Conservation (phyloP, 305 asterid species). For the Rubia balearica region DNA sequence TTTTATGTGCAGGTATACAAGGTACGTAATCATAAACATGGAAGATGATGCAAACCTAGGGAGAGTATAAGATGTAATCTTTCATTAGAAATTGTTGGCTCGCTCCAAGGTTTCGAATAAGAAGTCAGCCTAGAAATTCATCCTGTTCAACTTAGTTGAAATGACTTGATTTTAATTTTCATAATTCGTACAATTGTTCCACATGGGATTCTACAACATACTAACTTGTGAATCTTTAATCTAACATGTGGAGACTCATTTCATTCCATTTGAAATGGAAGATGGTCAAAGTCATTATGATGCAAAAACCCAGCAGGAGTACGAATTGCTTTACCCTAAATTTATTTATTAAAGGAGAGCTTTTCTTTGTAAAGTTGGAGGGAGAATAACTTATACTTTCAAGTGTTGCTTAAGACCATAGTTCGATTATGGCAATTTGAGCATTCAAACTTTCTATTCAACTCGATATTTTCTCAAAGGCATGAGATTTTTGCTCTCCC, state of each 20-base stretch:
- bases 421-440: background rate
- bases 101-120: slow-evolving; percentile 36
- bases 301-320: slow-evolving; percentile 21
- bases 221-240: background rate
- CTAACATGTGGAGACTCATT: slow-evolving; percentile 29
- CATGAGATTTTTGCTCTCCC: slow-evolving; percentile 44
- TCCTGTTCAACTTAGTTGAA: slow-evolving; percentile 29
- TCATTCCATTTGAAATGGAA: slow-evolving; percentile 23
- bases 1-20: slow-evolving; percentile 29
- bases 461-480: slow-evolving; percentile 7
- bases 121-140: slow-evolving; percentile 40
- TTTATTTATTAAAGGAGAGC: slow-evolving; percentile 7
- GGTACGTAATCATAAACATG: slow-evolving; percentile 45
- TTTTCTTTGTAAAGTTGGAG: background rate
- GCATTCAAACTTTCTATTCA: background rate
- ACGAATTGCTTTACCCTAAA: slow-evolving; percentile 5
- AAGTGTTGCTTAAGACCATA: background rate
- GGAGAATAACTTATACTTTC: background rate
- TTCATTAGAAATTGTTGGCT: slow-evolving; percentile 33
- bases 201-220: background rate
- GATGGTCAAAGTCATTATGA: slow-evolving; percentile 31
- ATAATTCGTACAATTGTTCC: background rate
- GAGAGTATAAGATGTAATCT: slow-evolving; percentile 44
- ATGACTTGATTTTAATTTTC: background rate
- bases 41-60: too few relatives aligned